phyloP scores from a whole-genome alignment of 225 moss, liverwort and hornwort genomes.

The Asterella californica region DNA sequence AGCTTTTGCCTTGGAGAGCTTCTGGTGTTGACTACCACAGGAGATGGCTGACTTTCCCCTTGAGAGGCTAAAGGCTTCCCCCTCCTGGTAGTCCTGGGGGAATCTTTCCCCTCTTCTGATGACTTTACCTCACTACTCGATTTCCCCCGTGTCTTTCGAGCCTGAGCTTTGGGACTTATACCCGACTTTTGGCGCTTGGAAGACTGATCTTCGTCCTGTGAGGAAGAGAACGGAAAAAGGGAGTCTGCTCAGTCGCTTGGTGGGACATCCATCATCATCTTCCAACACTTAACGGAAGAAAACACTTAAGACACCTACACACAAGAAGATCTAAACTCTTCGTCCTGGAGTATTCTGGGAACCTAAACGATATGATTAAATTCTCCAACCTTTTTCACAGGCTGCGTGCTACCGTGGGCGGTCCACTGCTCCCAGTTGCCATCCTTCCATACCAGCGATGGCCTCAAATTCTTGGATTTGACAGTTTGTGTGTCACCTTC shows the following conservation, averaged over 20 bases:
- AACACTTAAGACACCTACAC: too few relatives aligned
- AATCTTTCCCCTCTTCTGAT: slow-evolving; percentile 24
- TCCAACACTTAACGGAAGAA: too few relatives aligned
- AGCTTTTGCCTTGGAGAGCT: slow-evolving; percentile 43
- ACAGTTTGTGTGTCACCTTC: slow-evolving; percentile 80
- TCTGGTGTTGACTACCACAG: slow-evolving; percentile 29
- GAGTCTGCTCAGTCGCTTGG: not conserved
- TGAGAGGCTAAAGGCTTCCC: slow-evolving; percentile 21
- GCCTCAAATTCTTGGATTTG: slow-evolving; percentile 77
- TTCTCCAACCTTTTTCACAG: not conserved
- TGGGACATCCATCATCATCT: too few relatives aligned
- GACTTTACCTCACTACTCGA: slow-evolving; percentile 18
- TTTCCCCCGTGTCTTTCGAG: slow-evolving; percentile 33
- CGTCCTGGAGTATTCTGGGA: too few relatives aligned
- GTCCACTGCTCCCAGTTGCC: slow-evolving; percentile 79
- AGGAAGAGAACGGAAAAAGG: not conserved
- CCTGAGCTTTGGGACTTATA: slow-evolving; percentile 32
- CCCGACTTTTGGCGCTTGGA: slow-evolving; percentile 35
- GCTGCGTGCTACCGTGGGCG: not conserved
- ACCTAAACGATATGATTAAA: not conserved
- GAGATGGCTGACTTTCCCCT: slow-evolving; percentile 16
- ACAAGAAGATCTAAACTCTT: too few relatives aligned
- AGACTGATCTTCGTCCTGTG: slow-evolving; percentile 24
- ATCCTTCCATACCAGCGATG: slow-evolving; percentile 74
- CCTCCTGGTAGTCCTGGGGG: slow-evolving; percentile 25